A percentile compares a stretch with the other conserved stretches of the same genome.
Conservation (phyloP, 2,329 filamentous ascomycete species). For the Fusarium nelsonii region DNA sequence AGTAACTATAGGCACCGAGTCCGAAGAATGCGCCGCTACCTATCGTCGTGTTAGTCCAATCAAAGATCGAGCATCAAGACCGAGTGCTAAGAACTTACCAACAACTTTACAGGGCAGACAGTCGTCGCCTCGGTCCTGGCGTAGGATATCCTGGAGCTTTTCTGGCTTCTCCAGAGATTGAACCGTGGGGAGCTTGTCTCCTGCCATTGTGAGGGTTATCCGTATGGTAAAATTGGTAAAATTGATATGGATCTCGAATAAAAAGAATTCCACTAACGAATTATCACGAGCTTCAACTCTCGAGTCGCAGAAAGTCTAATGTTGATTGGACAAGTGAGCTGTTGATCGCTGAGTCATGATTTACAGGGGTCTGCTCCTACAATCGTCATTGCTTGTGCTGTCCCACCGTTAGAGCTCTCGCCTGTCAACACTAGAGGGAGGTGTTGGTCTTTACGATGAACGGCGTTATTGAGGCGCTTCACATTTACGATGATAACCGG, state of each 20-base stretch:
- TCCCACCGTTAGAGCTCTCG: slow-evolving; percentile 19
- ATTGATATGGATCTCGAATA: not conserved
- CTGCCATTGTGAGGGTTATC: slow-evolving; percentile 48
- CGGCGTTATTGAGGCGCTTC: slow-evolving; percentile 91
- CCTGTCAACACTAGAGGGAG: slow-evolving; percentile 43
- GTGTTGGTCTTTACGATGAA: slow-evolving; percentile 71
- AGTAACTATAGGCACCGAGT: slow-evolving; percentile 81
- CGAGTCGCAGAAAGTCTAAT: slow-evolving; percentile 20
- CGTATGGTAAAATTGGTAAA: not conserved
- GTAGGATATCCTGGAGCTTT: slow-evolving; percentile 69
- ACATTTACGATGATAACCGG: slow-evolving; percentile 98
- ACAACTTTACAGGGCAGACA: slow-evolving; percentile 78
- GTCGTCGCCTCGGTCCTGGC: slow-evolving; percentile 70
- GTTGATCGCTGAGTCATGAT: slow-evolving; percentile 47
- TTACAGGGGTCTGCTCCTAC: slow-evolving; percentile 1
- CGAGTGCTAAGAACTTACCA: slow-evolving; percentile 63
- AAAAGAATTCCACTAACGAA: slow-evolving; percentile 2
- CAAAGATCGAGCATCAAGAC: slow-evolving; percentile 5
- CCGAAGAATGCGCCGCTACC: slow-evolving; percentile 81
- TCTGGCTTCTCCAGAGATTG: slow-evolving; percentile 70
- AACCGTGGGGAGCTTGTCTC: slow-evolving; percentile 62
- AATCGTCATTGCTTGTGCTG: slow-evolving; percentile 50
- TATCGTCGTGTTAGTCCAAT: slow-evolving; percentile 52
- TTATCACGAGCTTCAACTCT: slow-evolving; percentile 37
- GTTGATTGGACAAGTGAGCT: slow-evolving; percentile 40